Percentiles rank a stretch among this genome's conserved stretches.
Conservation (phyloP, 306 rosid species). For the Sicyos edulis region DNA sequence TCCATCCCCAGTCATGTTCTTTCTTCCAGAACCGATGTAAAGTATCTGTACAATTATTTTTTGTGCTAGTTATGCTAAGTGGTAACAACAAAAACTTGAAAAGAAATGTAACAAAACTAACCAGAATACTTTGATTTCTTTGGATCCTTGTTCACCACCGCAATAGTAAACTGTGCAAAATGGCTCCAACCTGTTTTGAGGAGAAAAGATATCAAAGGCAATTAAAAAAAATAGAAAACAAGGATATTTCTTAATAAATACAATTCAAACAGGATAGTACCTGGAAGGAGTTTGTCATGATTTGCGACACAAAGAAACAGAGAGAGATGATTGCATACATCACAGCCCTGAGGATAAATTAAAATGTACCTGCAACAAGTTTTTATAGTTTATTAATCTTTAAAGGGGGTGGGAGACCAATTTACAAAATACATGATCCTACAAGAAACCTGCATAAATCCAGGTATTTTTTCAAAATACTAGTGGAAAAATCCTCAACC, state of each 20-base stretch:
- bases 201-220: constrained; percentile 4
- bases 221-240: constrained; percentile 21
- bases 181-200: constrained; percentile 80
- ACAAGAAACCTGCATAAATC: not conserved
- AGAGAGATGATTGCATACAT: constrained; percentile 96
- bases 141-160: constrained; percentile 92
- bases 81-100: constrained; percentile 22
- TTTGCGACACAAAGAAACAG: constrained; percentile 93
- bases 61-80: constrained; percentile 13
- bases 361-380: constrained; percentile 79
- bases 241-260: constrained; percentile 21
- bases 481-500: not conserved
- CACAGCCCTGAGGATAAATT: constrained; percentile 97
- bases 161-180: constrained; percentile 95
- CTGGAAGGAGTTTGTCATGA: constrained; percentile 99
- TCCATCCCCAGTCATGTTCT: constrained; percentile 99
- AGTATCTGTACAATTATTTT: constrained; percentile 56
- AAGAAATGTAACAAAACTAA: constrained; percentile 35
- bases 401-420: not conserved
- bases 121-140: constrained; percentile 96
- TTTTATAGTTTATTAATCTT: constrained; percentile 17
- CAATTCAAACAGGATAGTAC: constrained; percentile 31
- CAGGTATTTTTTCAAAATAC: not conserved
- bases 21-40: constrained; percentile 99
- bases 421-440: not conserved